Percentiles rank a stretch among this genome's conserved stretches.
phyloP scores from a whole-genome alignment of 805 yeast genomes.

The Groenewaldozyma salmanticensis region DNA sequence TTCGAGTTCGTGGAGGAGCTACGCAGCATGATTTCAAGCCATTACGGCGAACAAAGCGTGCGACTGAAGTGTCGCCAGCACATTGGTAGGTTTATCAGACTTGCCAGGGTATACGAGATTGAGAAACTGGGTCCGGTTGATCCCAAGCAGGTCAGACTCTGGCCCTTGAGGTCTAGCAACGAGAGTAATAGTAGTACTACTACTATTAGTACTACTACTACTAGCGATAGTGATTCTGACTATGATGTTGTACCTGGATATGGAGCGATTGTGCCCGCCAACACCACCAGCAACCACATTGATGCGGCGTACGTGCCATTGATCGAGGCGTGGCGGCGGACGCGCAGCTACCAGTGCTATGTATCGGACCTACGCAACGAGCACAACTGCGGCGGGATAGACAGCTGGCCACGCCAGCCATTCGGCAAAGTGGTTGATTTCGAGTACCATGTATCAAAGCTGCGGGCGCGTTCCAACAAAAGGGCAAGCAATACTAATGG shows the following conservation, averaged over 20 bases:
- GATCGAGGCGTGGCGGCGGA: slow-evolving; percentile 24
- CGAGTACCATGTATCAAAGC: slow-evolving; percentile 22
- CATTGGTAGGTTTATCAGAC: slow-evolving; percentile 21
- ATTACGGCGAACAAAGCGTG: slow-evolving; percentile 23
- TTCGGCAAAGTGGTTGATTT: slow-evolving; percentile 22
- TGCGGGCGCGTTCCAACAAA: slow-evolving; percentile 14
- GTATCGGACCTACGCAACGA: slow-evolving; percentile 14
- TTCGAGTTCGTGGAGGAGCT: slow-evolving; percentile 20
- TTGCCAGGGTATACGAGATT: slow-evolving; percentile 22
- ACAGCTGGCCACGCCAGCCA: slow-evolving; percentile 3
- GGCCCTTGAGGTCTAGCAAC: slow-evolving; percentile 11
- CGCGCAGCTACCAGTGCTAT: slow-evolving; percentile 19
- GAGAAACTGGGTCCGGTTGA: slow-evolving; percentile 19
- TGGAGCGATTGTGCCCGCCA: slow-evolving; percentile 26
- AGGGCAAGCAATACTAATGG: too few relatives aligned
- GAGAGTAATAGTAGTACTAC: too few relatives aligned
- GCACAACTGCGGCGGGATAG: slow-evolving; percentile 11
- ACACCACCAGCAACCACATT: slow-evolving; percentile 17
- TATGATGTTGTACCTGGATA: slow-evolving; percentile 20
- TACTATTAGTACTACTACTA: too few relatives aligned
- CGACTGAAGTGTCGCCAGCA: slow-evolving; percentile 21
- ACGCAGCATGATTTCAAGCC: slow-evolving; percentile 20
- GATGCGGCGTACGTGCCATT: slow-evolving; percentile 18
- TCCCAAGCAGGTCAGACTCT: slow-evolving; percentile 11
- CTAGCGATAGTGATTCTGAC: slow-evolving; percentile 8